A percentile compares a stretch with the other conserved stretches of the same genome.
phyloP scores from a whole-genome alignment of 23 red algal genomes.

The Cyanidium caldarium region DNA sequence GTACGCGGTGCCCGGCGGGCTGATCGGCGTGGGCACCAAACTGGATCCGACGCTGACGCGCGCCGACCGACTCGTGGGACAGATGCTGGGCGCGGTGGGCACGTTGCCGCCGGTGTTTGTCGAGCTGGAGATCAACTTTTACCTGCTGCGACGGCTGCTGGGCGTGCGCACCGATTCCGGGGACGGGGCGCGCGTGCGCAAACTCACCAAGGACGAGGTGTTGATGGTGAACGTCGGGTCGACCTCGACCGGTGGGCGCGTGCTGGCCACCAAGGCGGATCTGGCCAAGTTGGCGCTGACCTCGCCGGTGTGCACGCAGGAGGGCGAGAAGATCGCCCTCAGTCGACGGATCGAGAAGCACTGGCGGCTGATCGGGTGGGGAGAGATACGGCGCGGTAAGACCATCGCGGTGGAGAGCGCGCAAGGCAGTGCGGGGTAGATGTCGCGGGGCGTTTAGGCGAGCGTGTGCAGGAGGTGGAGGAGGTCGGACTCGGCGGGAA shows the following conservation, averaged over 20 bases:
- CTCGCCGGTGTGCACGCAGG: slow-evolving; percentile 65
- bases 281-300: slow-evolving; percentile 73
- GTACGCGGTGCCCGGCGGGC: slow-evolving; percentile 90
- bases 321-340: slow-evolving; percentile 94
- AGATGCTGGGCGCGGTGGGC: slow-evolving; percentile 73
- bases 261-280: slow-evolving; percentile 75
- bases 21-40: slow-evolving; percentile 95
- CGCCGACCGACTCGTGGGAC: slow-evolving; percentile 88
- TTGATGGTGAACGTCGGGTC: slow-evolving; percentile 98
- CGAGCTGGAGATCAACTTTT: slow-evolving; percentile 97
- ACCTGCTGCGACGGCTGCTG: slow-evolving; percentile 75
- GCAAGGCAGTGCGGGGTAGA: background rate
- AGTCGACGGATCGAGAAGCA: slow-evolving; percentile 83
- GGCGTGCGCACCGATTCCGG: slow-evolving; percentile 85
- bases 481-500: no score
- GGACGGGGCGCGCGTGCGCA: slow-evolving; percentile 67
- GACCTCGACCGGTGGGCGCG: slow-evolving; percentile 75
- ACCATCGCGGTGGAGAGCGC: slow-evolving; percentile 40
- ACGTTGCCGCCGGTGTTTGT: slow-evolving; percentile 68
- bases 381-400: slow-evolving; percentile 54
- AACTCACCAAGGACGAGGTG: slow-evolving; percentile 69
- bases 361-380: slow-evolving; percentile 99
- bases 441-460: no score
- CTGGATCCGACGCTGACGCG: slow-evolving; percentile 95
- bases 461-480: no score